Evolutionary conservation across 2,329 filamentous ascomycete species (phyloP).

Genomic region (Claviceps pazoutovae): DNA sequence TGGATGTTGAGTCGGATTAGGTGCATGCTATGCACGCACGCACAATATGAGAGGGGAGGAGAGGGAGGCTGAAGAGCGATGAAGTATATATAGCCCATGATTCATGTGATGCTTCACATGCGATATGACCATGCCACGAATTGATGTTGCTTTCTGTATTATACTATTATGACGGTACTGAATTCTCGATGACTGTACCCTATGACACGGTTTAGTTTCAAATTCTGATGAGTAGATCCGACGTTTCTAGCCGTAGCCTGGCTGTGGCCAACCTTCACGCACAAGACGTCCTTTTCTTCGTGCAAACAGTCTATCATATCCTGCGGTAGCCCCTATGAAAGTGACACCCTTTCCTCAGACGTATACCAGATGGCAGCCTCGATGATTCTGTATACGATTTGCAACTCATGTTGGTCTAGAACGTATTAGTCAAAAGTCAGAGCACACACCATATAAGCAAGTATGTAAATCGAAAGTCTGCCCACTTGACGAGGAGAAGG

Average conservation of each 20-base stretch:
- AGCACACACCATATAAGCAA: too few species aligned
- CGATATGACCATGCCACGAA: not conserved
- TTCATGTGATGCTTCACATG: not conserved
- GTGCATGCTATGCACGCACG: not conserved
- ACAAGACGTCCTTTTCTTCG: too few species aligned
- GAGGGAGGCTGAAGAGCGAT: not conserved
- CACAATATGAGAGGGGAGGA: too few species aligned
- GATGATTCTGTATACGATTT: slow-evolving; percentile 54
- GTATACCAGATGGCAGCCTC: slow-evolving; percentile 61
- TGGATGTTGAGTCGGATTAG: slow-evolving; percentile 25
- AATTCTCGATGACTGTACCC: not conserved
- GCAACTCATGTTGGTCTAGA: slow-evolving; percentile 49
- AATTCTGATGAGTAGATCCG: too few species aligned
- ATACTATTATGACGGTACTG: not conserved
- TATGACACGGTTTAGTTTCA: too few species aligned
- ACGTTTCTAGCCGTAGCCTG: too few species aligned
- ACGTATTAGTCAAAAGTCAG: slow-evolving; percentile 1
- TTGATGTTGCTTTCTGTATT: not conserved
- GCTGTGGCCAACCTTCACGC: too few species aligned
- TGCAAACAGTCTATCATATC: too few species aligned
- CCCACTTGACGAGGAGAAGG: not conserved
- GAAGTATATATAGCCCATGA: not conserved
- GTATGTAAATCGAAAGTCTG: too few species aligned
- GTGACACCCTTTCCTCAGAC: slow-evolving; percentile 29
- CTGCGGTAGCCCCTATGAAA: slow-evolving; percentile 8